Conservation (phyloP, 2,329 filamentous ascomycete species). For the Sporothrix phasma region DNA sequence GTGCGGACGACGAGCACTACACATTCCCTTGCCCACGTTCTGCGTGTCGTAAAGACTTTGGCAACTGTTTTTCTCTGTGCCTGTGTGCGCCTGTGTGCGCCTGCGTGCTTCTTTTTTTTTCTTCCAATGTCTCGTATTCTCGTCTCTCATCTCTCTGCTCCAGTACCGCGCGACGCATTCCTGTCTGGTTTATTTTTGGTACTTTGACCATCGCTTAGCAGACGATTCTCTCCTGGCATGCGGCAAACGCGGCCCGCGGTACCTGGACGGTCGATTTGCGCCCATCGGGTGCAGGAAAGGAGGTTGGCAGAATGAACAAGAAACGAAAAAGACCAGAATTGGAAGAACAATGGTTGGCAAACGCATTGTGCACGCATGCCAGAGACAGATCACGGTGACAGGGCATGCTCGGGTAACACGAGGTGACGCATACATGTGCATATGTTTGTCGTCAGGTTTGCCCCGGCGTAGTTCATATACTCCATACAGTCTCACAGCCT, state of each 20-base stretch:
- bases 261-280: not conserved
- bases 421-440: not conserved
- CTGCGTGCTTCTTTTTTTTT: not conserved
- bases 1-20: not conserved
- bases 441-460: not conserved
- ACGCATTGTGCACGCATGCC: not conserved
- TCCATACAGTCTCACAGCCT: slow-evolving; percentile 10
- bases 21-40: not conserved
- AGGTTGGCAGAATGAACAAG: not conserved
- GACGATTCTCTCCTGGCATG: not conserved
- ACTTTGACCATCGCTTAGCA: not conserved
- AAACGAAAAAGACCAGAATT: not conserved
- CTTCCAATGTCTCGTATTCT: not conserved
- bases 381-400: not conserved
- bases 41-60: not conserved
- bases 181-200: not conserved
- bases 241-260: not conserved
- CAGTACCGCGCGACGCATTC: not conserved
- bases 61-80: not conserved
- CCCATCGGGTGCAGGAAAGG: not conserved
- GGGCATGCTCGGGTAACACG: not conserved
- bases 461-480: not conserved
- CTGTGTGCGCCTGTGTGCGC: not conserved
- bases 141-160: not conserved
- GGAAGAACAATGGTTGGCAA: not conserved